Conservation (phyloP, 129 eudicot genomes). For the Gnaphalium uliginosum region DNA sequence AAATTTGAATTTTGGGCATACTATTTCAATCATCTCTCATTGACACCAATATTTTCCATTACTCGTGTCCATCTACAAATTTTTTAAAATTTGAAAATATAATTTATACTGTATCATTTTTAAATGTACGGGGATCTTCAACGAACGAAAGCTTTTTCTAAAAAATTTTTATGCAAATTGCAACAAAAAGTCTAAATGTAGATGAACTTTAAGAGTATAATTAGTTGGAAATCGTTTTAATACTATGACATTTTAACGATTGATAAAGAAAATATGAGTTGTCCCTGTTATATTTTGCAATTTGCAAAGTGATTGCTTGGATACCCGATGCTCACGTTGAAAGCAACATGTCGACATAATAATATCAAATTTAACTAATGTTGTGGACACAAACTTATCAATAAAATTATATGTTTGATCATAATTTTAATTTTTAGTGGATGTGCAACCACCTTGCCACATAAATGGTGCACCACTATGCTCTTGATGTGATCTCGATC, state of each 20-base stretch:
- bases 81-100: background rate
- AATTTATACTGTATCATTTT: background rate
- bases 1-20: constrained; percentile 13
- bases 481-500: background rate
- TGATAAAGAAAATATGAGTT: too few relatives aligned
- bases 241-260: too few relatives aligned
- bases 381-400: background rate
- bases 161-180: too few relatives aligned
- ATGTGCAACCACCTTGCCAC: background rate
- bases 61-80: constrained; percentile 7
- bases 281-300: too few relatives aligned
- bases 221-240: too few relatives aligned
- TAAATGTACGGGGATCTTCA: too few relatives aligned
- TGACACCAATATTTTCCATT: constrained; percentile 13
- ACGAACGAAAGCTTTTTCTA: too few relatives aligned
- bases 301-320: too few relatives aligned
- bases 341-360: too few relatives aligned
- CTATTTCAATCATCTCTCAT: background rate
- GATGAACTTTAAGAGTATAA: too few relatives aligned
- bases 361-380: too few relatives aligned
- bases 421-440: background rate
- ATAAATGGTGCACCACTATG: background rate
- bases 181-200: background rate
- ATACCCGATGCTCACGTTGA: too few relatives aligned
- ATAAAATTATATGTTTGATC: background rate